Evolutionary conservation across 306 rosid species (phyloP).

Genomic region (Sphenostylis stenocarpa): DNA sequence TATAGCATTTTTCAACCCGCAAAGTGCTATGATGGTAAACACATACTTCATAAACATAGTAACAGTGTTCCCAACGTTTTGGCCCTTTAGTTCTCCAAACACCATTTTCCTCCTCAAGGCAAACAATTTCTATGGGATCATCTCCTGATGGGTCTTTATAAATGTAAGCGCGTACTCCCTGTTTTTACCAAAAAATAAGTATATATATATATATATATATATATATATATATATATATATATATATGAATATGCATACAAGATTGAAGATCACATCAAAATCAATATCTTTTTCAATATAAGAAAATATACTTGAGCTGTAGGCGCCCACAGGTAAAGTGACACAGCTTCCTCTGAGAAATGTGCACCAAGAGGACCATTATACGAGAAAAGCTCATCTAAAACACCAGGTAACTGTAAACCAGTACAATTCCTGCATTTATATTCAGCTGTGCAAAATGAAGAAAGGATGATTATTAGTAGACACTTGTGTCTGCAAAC

Average conservation of each 20-base stretch:
- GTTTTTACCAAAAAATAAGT: constrained; percentile 24
- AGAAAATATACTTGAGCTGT: constrained; percentile 75
- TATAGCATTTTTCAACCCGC: constrained; percentile 67
- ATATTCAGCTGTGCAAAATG: constrained; percentile 60
- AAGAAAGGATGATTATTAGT: constrained; percentile 29
- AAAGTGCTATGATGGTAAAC: constrained; percentile 88
- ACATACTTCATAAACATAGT: constrained; percentile 79
- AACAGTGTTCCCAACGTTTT: constrained; percentile 84
- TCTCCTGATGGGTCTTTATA: constrained; percentile 65
- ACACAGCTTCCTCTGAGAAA: constrained; percentile 65
- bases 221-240: background rate
- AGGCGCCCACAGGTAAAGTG: constrained; percentile 93
- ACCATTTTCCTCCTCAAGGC: constrained; percentile 82
- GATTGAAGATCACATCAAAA: background rate
- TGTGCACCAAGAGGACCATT: constrained; percentile 83
- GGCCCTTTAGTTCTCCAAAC: constrained; percentile 85
- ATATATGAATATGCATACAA: background rate
- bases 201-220: too few relatives aligned
- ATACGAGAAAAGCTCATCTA: constrained; percentile 87
- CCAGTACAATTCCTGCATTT: constrained; percentile 73
- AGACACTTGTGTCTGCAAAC: background rate
- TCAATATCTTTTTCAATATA: background rate
- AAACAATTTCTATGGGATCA: constrained; percentile 59
- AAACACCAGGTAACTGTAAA: constrained; percentile 86
- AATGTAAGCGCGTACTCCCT: constrained; percentile 66